Evolutionary conservation across 495 filamentous ascomycete genomes (phyloP).

Genomic region (Parathielavia appendiculata): DNA sequence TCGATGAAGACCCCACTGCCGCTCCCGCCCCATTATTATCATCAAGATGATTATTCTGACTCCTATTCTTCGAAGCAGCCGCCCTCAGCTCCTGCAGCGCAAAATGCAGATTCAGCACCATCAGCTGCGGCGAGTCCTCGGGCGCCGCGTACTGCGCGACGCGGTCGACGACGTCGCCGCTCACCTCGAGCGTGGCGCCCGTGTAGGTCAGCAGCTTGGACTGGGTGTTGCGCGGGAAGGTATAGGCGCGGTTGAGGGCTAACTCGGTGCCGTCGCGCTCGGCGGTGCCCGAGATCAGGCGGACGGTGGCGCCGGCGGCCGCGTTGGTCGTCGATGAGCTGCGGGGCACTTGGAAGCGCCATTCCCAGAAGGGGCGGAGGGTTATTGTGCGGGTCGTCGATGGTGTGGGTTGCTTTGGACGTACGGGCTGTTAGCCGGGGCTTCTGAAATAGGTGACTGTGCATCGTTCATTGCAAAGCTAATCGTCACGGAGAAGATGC

Average conservation of each 20-base stretch:
- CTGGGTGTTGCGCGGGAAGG: conserved; percentile 69
- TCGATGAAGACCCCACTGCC: neutral
- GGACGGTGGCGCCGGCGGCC: conserved; percentile 35
- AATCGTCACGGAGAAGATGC: neutral
- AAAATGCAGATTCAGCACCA: conserved; percentile 83
- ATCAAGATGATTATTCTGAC: neutral
- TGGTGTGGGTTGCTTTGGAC: conserved; percentile 12
- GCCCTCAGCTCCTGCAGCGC: conserved; percentile 65
- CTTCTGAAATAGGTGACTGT: neutral
- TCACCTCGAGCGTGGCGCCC: conserved; percentile 78
- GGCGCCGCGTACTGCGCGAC: conserved; percentile 59
- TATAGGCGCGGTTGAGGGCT: conserved; percentile 71
- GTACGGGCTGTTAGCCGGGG: conserved; percentile 6
- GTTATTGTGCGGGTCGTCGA: conserved; percentile 30
- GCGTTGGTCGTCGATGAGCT: neutral
- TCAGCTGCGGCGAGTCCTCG: conserved; percentile 79
- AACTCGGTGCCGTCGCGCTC: conserved; percentile 97
- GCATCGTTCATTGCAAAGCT: no score
- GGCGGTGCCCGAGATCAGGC: conserved; percentile 71
- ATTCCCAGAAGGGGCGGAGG: conserved; percentile 61
- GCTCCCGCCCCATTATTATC: neutral
- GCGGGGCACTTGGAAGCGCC: conserved; percentile 84
- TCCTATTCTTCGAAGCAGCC: neutral
- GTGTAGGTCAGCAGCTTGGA: conserved; percentile 87
- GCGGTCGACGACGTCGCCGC: conserved; percentile 40